A percentile compares a stretch with the other conserved stretches of the same genome.
Conservation (phyloP, 306 rosid genomes). For the Spatholobus suberectus region DNA sequence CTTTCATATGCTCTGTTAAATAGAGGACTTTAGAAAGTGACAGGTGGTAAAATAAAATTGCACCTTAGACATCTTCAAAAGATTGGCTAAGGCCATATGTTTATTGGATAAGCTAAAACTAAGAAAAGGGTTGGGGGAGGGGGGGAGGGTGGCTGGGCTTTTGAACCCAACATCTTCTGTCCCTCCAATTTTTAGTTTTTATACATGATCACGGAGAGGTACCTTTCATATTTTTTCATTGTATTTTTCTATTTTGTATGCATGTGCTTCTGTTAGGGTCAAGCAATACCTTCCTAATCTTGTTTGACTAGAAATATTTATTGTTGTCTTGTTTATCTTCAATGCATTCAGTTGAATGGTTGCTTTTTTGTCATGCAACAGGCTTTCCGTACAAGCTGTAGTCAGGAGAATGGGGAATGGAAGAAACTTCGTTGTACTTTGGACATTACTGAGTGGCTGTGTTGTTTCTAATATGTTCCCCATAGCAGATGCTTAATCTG, state of each 20-base stretch:
- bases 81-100: neutral
- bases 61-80: neutral
- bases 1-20: neutral
- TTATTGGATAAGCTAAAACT: neutral
- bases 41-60: slow-evolving; percentile 8
- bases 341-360: slow-evolving; percentile 1
- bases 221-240: neutral
- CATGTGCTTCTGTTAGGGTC: neutral
- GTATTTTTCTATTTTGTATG: neutral
- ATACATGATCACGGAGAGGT: neutral
- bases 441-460: slow-evolving; percentile 23
- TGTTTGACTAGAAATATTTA: neutral
- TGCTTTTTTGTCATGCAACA: slow-evolving; percentile 32
- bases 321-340: neutral
- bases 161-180: neutral
- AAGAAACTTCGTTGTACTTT: slow-evolving; percentile 13
- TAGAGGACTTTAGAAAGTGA: neutral
- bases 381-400: slow-evolving; percentile 38
- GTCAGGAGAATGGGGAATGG: slow-evolving; percentile 32
- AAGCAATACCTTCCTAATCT: neutral
- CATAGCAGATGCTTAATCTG: neutral
- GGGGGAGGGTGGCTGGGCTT: no score
- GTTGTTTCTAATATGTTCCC: slow-evolving; percentile 32
- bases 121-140: no score
- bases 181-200: neutral